Conservation (phyloP, 345 rosid genomes). For the Euphorbia lathyris region DNA sequence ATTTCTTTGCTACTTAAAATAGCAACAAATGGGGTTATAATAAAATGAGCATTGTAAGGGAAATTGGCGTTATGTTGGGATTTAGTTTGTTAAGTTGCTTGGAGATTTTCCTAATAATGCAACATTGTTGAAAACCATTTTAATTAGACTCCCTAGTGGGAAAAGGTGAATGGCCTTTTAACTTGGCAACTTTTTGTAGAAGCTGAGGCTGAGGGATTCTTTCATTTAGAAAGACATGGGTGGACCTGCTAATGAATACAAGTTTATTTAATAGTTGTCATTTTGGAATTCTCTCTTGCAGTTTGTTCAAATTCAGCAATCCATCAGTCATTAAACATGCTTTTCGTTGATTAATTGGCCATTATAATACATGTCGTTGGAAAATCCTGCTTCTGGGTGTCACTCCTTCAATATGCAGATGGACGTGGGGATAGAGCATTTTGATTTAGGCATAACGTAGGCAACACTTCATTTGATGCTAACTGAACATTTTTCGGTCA, state of each 20-base stretch:
- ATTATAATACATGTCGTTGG: background rate
- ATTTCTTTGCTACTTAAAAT: slow-evolving; percentile 1
- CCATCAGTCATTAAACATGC: background rate
- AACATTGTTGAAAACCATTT: background rate
- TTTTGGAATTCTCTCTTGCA: background rate
- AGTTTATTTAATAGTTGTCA: background rate
- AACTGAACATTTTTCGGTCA: background rate
- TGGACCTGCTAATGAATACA: slow-evolving; percentile 9
- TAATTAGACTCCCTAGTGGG: background rate
- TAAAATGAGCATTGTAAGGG: background rate
- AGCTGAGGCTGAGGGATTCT: slow-evolving; percentile 12
- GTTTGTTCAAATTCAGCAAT: background rate
- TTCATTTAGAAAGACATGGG: slow-evolving; percentile 17
- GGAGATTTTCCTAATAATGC: background rate
- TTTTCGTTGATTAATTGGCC: background rate
- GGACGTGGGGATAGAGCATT: background rate
- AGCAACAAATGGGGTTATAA: background rate
- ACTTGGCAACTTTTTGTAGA: slow-evolving; percentile 1
- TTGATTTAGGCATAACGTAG: background rate
- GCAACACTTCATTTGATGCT: no score
- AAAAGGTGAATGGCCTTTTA: slow-evolving; percentile 13
- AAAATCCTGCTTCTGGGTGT: slow-evolving; percentile 5
- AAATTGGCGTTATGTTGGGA: background rate
- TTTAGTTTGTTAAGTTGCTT: slow-evolving; percentile 1
- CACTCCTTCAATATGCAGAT: background rate